Evolutionary conservation across 371 early-diverging fungal species (phyloP), one percentile per base, ranked within the genome.

Genomic region (Lichtheimia ramosa): DNA sequence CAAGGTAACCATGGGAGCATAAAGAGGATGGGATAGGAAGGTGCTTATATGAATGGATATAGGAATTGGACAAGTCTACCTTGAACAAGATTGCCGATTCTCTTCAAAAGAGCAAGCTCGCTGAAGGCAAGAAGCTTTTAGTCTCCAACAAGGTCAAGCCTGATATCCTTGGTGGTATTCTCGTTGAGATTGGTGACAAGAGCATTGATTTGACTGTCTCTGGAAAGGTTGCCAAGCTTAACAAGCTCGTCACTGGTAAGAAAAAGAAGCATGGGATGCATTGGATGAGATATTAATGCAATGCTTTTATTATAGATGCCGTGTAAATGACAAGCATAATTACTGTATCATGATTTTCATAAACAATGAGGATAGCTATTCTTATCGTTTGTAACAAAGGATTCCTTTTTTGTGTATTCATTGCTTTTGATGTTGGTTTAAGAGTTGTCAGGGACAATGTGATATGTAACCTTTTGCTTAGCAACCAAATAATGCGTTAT

Each of bases 171-270:
- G 98, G 98, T 71, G 98, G 98, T 68, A 83, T 98, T 73, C 83
- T 97, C 69, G 91, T 98, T 56, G 97, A 97, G 77, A 82, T 96
- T 72, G 97, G 98, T 66, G 98, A 96, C 82, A 93, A 94, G 84
- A 96, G 96, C 72, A 95, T 98, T 71, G 98, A 98, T 77, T 86
- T 98, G 81, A 96, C 97, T 42, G 96, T 96, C 61, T 88, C 96
- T 42, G 85, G 92, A 77, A 93, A 92, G 81, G 80, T 98, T 73
- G 89, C 91, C 83, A 97, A 96, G 89, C 87, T 97, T 56, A 94
- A 96, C 88, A 89, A 94, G 80, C 81, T 94, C 65, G 77, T 98
- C 61, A 73, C 81, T 69, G 81, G 81, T 81, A 81, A 70, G 68
- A 46, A 21, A 43, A 21, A 46, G 6, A 81, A 68, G 68, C 5